A percentile compares a stretch with the other conserved stretches of the same genome.
Evolutionary conservation across 2,329 filamentous ascomycete species (phyloP).

Genomic region (Endothia cerciana): DNA sequence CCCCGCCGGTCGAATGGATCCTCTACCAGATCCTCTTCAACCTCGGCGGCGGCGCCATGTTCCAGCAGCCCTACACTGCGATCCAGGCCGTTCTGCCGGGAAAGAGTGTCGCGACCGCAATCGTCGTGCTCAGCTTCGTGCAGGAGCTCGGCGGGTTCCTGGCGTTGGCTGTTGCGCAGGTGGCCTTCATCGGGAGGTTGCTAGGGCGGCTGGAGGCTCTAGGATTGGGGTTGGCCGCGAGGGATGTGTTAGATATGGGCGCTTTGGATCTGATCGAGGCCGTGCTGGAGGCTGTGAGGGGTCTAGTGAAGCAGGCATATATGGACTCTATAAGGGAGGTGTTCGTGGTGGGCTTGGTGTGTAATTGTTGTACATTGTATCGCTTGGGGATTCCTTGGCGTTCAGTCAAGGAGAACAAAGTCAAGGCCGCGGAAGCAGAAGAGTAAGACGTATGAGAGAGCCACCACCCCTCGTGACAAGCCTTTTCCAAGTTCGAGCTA

Average conservation of each 20-base stretch:
- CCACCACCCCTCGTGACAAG: too few relatives aligned
- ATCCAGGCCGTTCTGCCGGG: constrained; percentile 7
- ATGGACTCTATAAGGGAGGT: constrained; percentile 8
- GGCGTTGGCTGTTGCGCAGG: constrained; percentile 8
- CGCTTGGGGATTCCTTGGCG: constrained; percentile 9
- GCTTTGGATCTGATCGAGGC: not conserved
- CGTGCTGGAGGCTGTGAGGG: not conserved
- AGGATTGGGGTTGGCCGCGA: not conserved
- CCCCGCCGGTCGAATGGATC: constrained; percentile 53
- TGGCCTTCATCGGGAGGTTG: not conserved
- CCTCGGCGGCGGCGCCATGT: constrained; percentile 1
- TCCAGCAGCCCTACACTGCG: constrained; percentile 7
- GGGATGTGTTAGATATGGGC: constrained; percentile 8
- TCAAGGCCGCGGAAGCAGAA: not conserved
- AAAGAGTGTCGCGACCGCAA: not conserved
- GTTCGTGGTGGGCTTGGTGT: not conserved
- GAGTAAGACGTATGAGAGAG: not conserved
- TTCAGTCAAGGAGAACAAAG: constrained; percentile 22
- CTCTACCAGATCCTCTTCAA: constrained; percentile 55
- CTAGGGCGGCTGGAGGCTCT: not conserved
- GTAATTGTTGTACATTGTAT: not conserved
- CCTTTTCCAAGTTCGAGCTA: not conserved
- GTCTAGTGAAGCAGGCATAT: not conserved
- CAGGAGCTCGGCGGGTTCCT: constrained; percentile 5
- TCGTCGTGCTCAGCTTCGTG: constrained; percentile 3